Base-by-base conservation (phyloP, 2,329 filamentous ascomycete genomes). In the Fusarium ambrosium region DNA sequence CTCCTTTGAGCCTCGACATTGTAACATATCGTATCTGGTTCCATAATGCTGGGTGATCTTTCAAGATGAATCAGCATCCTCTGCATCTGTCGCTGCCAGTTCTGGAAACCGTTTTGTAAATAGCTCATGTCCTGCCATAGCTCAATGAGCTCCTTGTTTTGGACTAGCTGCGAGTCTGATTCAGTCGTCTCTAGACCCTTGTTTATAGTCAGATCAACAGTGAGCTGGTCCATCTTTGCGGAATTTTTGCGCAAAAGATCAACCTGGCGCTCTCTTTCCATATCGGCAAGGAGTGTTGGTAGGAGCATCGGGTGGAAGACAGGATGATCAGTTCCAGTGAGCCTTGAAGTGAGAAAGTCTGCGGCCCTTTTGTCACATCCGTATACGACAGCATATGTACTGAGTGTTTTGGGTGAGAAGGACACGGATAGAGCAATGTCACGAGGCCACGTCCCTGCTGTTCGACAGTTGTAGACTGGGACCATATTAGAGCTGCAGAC, bases 391-490 rank as follows among this genome's bases (percentile, higher is more conserved):
- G 48, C 62, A 0, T 70, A 45, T 0, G 67, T 70, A 0, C 48
- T 71, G 0, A 71, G 7, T 0, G 0, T 62, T 14, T n/a, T n/a
- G 0, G 45, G 67, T 0, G 48, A 62, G 4, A 70, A 70, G 0
- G 67, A 66, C 0, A 70, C n/a, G 0, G 62, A 71, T 0, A 71
- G 13, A 0, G 69, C 69, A 22, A 70, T 62, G 1, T 70, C 67
- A 0, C 56, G 48, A 0, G 61, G 27, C 67, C 62, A 71, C 0
- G 48, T 22, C 0, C 22, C 48, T 0, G 56, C 41, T 1, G 67
- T 70, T 0, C 69, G 5, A 4, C 55, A 70, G 18, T 70, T 70
- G 9, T 70, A 70, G 0, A 70, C 66, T 70, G 1, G 27, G 27
- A 2, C 4, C 2, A 0, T 1, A 45, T 22, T 39, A 22, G 27